Evolutionary conservation across 2,329 filamentous ascomycete genomes (phyloP).

Genomic region (Aureobasidium namibiae): DNA sequence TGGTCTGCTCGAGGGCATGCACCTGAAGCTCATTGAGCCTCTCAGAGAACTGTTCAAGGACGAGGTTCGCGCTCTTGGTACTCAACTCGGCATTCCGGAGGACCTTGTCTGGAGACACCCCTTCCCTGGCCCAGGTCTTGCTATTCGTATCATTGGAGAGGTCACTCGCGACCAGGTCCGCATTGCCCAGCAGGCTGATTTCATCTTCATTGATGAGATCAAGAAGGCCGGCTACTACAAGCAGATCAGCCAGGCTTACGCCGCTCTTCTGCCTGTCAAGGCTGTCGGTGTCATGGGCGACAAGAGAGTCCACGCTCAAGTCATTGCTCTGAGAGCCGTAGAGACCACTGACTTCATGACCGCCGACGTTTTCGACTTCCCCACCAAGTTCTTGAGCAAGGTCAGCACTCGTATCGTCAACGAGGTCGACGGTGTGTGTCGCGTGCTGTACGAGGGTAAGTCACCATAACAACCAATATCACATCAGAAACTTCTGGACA

Average conservation of each 20-base stretch:
- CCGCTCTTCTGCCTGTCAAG: constrained; percentile 57
- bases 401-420: constrained; percentile 65
- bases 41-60: constrained; percentile 77
- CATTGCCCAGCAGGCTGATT: constrained; percentile 68
- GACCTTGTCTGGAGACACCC: constrained; percentile 73
- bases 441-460: constrained; percentile 62
- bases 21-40: constrained; percentile 67
- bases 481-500: background rate
- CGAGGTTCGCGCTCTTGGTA: constrained; percentile 64
- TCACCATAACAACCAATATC: constrained; percentile 21
- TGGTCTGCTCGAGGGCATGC: constrained; percentile 55
- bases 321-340: constrained; percentile 55
- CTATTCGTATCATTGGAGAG: constrained; percentile 74
- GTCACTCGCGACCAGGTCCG: constrained; percentile 71
- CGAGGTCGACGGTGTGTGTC: constrained; percentile 62
- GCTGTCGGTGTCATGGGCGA: constrained; percentile 64
- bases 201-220: constrained; percentile 73
- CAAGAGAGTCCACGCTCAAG: constrained; percentile 56
- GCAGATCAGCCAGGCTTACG: constrained; percentile 62
- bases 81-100: constrained; percentile 60
- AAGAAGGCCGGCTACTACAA: constrained; percentile 63
- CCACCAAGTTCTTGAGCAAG: constrained; percentile 54
- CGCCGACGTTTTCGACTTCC: constrained; percentile 60
- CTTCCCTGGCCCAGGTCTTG: constrained; percentile 69
- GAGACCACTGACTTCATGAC: constrained; percentile 66